phyloP scores from a whole-genome alignment of 1,284 basidiomycete genomes.

The Cutaneotrichosporon sp. region DNA sequence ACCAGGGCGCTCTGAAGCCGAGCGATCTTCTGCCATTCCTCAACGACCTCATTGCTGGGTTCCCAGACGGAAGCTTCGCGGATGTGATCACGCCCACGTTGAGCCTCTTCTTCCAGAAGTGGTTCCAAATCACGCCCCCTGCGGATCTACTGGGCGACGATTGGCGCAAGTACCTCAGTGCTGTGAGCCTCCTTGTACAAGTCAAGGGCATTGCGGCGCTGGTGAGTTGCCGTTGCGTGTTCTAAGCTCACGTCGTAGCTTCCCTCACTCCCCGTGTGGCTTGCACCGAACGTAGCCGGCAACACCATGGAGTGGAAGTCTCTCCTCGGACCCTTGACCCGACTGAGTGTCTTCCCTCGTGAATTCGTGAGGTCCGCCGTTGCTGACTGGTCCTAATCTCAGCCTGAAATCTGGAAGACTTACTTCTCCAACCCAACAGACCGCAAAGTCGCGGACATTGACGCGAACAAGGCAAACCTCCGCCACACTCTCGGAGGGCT shows the following conservation, averaged over 20 bases:
- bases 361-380: constrained; percentile 69
- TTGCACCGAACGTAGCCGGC: constrained; percentile 45
- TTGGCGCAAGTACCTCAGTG: constrained; percentile 84
- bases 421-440: constrained; percentile 85
- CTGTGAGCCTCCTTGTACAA: constrained; percentile 74
- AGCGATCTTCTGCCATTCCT: constrained; percentile 55
- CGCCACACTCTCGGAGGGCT: constrained; percentile 75
- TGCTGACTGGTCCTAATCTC: not conserved
- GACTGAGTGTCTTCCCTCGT: constrained; percentile 76
- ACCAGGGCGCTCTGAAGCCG: constrained; percentile 37
- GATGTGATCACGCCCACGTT: constrained; percentile 56
- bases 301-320: constrained; percentile 60
- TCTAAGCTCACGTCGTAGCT: constrained; percentile 34
- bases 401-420: constrained; percentile 73
- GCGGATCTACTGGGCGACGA: constrained; percentile 53
- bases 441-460: constrained; percentile 69
- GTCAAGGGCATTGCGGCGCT: constrained; percentile 79
- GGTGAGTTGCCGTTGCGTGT: constrained; percentile 47
- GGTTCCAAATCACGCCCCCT: constrained; percentile 46
- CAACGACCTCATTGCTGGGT: constrained; percentile 54
- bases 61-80: constrained; percentile 51
- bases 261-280: constrained; percentile 50
- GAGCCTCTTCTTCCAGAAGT: constrained; percentile 52
- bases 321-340: constrained; percentile 75
- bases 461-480: constrained; percentile 77